Evolutionary conservation across 2,329 filamentous ascomycete genomes (phyloP).

Genomic region (Chrysoporthe puriensis): DNA sequence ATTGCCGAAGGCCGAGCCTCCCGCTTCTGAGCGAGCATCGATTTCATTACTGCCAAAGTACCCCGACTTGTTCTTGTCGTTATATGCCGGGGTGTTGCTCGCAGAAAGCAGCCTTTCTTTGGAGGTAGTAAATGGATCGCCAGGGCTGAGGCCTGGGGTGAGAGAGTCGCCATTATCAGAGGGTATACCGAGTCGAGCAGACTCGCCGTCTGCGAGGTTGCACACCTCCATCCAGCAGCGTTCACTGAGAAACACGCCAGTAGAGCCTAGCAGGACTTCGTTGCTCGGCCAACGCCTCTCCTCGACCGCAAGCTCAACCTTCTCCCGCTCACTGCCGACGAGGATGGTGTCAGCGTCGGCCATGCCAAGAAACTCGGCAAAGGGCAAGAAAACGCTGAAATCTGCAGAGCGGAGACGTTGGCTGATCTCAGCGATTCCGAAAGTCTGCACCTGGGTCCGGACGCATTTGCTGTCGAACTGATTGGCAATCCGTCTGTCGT

Average conservation of each 20-base stretch:
- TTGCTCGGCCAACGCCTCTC: constrained; percentile 91
- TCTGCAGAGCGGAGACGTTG: constrained; percentile 90
- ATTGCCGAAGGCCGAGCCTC: constrained; percentile 84
- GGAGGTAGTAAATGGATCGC: constrained; percentile 63
- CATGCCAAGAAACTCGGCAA: constrained; percentile 90
- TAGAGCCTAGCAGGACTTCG: constrained; percentile 87
- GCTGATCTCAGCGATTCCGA: constrained; percentile 96
- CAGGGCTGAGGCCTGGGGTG: constrained; percentile 50
- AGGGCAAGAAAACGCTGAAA: constrained; percentile 94
- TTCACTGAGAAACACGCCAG: constrained; percentile 94
- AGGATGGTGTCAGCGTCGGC: constrained; percentile 82
- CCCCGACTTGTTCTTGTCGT: constrained; percentile 75
- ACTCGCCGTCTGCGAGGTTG: constrained; percentile 67
- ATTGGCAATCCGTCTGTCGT: constrained; percentile 94
- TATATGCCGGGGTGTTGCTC: constrained; percentile 61
- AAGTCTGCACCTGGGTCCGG: constrained; percentile 88
- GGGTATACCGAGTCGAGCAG: constrained; percentile 54
- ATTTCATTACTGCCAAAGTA: constrained; percentile 77
- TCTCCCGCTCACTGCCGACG: constrained; percentile 90
- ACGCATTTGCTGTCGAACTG: constrained; percentile 99
- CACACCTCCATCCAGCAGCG: constrained; percentile 92
- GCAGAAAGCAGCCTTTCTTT: constrained; percentile 62
- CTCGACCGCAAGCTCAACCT: constrained; percentile 87
- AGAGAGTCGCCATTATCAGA: constrained; percentile 68
- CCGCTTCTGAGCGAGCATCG: constrained; percentile 88